Evolutionary conservation across 805 yeast species (phyloP), one percentile per base, ranked within the genome.

Genomic region (Saturnispora zaruensis): DNA sequence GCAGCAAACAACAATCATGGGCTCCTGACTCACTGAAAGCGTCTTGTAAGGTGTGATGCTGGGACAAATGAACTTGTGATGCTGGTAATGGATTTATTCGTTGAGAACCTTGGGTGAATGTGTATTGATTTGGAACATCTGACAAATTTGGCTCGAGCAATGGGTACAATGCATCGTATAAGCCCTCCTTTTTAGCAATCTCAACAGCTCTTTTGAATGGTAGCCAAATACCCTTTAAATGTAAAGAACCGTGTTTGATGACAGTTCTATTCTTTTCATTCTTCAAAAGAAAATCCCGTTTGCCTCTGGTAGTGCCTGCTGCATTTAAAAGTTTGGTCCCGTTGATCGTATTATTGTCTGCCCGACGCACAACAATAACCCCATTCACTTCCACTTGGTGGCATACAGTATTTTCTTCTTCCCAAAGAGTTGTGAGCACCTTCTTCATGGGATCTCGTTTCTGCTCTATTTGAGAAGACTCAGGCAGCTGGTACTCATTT

Each of bases 181-280:
- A 79, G 30, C 79, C 79, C 62, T 81, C 87, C 49, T 82, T 69
- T 64, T 81, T 82, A 11, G 86, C 86, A 75, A 81, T 74, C 36
- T 81, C 79, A 34, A 81, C 65, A 2, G 87, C 87, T 50, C 87
- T 68, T 59, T 81, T 86, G 61, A 81, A 81, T 5, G 87, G 87
- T 47, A 81, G 79, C 87, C 87, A 81, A 37, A 81, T 87, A 41
- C 87, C 87, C 61, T 81, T 81, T 54, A 81, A 67, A 63, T 81
- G 84, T 85, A 81, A 81, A n/a, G 82, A 77, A n/a, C 87, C 87
- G 59, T 81, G 80, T 62, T 81, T 81, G 30, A 81, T 85, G 38
- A 81, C 87, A 58, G 79, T 81, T 37, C 87, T 69, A 18, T 78
- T 77, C 62, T 81, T 81, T 62, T 81, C 87, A 50, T 76, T 71